These are phyloP conservation scores for Viola pubescens DNA, from an alignment of 441 rosid species.

Conservation along the genomic window DNA sequence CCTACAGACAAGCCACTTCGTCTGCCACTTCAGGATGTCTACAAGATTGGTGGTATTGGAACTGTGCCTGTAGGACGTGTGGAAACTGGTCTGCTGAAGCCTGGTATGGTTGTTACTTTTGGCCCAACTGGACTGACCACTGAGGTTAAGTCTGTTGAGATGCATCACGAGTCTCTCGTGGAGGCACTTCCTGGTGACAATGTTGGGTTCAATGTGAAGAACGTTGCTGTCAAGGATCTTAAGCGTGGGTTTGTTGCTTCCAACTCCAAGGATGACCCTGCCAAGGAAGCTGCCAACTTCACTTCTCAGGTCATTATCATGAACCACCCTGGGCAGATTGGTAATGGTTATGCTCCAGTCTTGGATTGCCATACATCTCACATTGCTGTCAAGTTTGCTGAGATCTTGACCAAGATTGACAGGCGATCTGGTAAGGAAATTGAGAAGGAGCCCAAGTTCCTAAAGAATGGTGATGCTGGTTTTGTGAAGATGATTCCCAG, in stretches of 20 bases:
- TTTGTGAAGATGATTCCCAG: constrained; percentile 53
- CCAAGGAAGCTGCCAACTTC: constrained; percentile 34
- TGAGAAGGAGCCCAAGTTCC: constrained; percentile 30
- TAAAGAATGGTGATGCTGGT: constrained; percentile 63
- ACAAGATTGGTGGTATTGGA: constrained; percentile 46
- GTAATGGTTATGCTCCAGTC: constrained; percentile 28
- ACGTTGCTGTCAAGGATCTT: constrained; percentile 34
- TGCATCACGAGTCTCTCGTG: constrained; percentile 36
- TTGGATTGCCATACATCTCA: constrained; percentile 33
- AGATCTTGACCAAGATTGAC: constrained; percentile 30
- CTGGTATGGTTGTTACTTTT: constrained; percentile 33
- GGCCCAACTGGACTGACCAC: constrained; percentile 37
- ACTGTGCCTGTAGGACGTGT: constrained; percentile 36
- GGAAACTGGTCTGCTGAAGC: constrained; percentile 28
- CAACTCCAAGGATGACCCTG: constrained; percentile 31
- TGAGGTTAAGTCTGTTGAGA: constrained; percentile 45
- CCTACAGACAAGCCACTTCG: constrained; percentile 49
- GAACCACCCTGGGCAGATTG: constrained; percentile 47
- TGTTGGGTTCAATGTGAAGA: constrained; percentile 28
- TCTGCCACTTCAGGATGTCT: constrained; percentile 44
- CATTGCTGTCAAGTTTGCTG: constrained; percentile 29
- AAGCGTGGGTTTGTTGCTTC: constrained; percentile 34
- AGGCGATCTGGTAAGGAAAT: constrained; percentile 29
- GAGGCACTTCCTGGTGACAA: constrained; percentile 38
- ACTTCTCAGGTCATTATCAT: constrained; percentile 45